Conservation (phyloP, 768 basidiomycete genomes). For the Zangia roseola region DNA sequence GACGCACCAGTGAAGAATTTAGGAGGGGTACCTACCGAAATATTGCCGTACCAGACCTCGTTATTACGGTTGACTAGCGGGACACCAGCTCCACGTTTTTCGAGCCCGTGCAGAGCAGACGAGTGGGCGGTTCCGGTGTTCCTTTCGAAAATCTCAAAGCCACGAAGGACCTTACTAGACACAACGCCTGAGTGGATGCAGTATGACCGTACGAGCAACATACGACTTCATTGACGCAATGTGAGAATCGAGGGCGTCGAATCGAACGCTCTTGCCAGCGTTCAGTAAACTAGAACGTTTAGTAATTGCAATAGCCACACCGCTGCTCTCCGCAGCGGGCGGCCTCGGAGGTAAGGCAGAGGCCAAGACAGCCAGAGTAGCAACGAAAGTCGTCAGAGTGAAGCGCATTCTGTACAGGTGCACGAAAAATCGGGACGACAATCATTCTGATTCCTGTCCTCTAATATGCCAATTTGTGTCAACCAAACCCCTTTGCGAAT, state of each 20-base stretch:
- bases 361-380: slow-evolving; percentile 2
- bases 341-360: slow-evolving; percentile 10
- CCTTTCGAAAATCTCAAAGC: no score
- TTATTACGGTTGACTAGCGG: not conserved
- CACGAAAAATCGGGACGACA: not conserved
- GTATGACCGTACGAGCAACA: not conserved
- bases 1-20: slow-evolving; percentile 6
- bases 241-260: slow-evolving; percentile 7
- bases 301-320: slow-evolving; percentile 8
- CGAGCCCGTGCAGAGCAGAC: no score
- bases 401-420: slow-evolving; percentile 6
- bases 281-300: slow-evolving; percentile 8
- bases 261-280: slow-evolving; percentile 2
- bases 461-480: not conserved
- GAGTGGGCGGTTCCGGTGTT: not conserved
- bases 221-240: slow-evolving; percentile 6
- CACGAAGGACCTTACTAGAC: not conserved
- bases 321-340: not conserved
- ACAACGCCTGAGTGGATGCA: not conserved
- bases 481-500: no score
- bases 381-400: slow-evolving; percentile 1
- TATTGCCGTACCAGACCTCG: slow-evolving; percentile 4
- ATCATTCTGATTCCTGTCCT: not conserved
- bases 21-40: slow-evolving; percentile 3
- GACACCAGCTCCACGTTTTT: not conserved